Evolutionary conservation across 345 rosid genomes (phyloP), one percentile per base, ranked within the genome.

Genomic region (Aurinia saxatilis): DNA sequence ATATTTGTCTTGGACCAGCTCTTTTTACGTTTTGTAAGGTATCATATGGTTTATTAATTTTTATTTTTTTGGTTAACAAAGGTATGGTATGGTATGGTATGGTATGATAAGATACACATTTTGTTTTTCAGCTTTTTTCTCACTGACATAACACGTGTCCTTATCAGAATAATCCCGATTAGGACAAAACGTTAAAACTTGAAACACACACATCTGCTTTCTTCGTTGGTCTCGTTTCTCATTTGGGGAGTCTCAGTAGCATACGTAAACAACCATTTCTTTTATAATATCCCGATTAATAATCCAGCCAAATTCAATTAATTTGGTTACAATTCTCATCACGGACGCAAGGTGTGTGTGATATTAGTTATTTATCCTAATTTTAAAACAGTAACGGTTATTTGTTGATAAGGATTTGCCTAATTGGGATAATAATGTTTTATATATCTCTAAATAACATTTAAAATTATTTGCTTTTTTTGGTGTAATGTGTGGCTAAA

Each of bases 111-210:
- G 25, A 4, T 21, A 4, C 4, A 21, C 25, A 21, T 21, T 21
- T 21, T 21, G 4, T 21, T n/a, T n/a, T n/a, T n/a, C n/a, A n/a
- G n/a, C n/a, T n/a, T n/a, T n/a, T n/a, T n/a, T n/a, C n/a, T n/a
- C n/a, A n/a, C n/a, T n/a, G n/a, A n/a, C n/a, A n/a, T n/a, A n/a
- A 68, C 67, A 60, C 62, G 62, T 52, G 67, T 60, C 41, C 73
- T 60, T 52, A 52, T 60, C 67, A 17, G 34, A 37, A 60, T 44
- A 60, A 34, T 21, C 56, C 27, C 3, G 17, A 27, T 60, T 68
- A 60, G 21, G 61, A 44, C 67, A 51, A 60, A 52, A 60, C 21
- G 41, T 44, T 60, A 56, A 60, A 59, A 50, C 38, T 16, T 51
- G 18, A 60, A 68, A 44, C 49, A 18, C 65, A 37, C 44, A 51